Percentiles rank a stretch among this genome's conserved stretches.
Evolutionary conservation across 73 alveolate species (phyloP).

Genomic region (Paramecium primaurelia): DNA sequence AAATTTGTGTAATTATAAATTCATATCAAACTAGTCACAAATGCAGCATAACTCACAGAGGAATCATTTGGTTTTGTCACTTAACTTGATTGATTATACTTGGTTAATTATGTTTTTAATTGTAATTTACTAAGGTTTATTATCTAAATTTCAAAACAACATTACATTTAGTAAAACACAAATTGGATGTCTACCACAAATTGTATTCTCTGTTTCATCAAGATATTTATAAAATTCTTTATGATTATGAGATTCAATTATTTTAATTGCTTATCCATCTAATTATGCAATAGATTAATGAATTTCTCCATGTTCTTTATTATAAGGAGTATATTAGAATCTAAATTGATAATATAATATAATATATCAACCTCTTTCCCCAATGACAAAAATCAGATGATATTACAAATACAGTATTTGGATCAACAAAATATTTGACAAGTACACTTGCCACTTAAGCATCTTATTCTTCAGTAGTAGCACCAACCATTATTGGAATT

Average conservation of each 20-base stretch:
- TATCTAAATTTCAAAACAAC: neutral
- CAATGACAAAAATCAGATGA: conserved; percentile 97
- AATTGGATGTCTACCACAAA: conserved; percentile 93
- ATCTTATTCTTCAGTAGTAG: conserved; percentile 71
- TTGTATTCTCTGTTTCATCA: conserved; percentile 78
- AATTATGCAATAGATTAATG: conserved; percentile 76
- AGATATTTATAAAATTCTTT: conserved; percentile 71
- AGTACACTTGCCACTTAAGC: conserved; percentile 75
- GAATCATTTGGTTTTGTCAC: conserved; percentile 65
- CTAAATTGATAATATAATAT: conserved; percentile 36
- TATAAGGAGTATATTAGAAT: conserved; percentile 70
- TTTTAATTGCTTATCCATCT: conserved; percentile 78
- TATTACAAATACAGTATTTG: conserved; percentile 80
- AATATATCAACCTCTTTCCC: conserved; percentile 74
- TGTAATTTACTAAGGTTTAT: conserved; percentile 47
- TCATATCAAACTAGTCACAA: conserved; percentile 25
- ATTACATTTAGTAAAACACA: conserved; percentile 68
- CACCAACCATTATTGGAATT: conserved; percentile 96
- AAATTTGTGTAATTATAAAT: neutral
- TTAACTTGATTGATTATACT: conserved; percentile 76
- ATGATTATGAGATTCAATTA: conserved; percentile 69
- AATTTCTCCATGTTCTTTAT: conserved; percentile 72
- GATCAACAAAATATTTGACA: conserved; percentile 78
- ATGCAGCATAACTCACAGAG: conserved; percentile 89
- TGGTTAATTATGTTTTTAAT: conserved; percentile 66